These are phyloP conservation scores for Hanseniaspora singularis DNA, from an alignment of 805 yeast genomes.

Conservation along the genomic window DNA sequence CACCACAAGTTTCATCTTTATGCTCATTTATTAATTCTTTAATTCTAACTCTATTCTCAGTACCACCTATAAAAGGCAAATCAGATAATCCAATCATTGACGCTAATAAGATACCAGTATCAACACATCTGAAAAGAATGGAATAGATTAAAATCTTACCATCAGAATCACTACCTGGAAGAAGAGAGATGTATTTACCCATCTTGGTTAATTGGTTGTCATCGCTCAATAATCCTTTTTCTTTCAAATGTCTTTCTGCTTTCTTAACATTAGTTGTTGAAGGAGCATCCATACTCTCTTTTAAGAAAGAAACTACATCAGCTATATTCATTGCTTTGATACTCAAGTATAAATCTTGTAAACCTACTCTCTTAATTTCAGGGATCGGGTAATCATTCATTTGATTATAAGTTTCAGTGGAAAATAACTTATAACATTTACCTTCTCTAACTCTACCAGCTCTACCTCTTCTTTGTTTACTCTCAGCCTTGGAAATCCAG, in stretches of 20 bases:
- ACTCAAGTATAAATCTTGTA: constrained; percentile 69
- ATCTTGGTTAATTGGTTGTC: constrained; percentile 50
- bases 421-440: constrained; percentile 65
- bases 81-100: constrained; percentile 61
- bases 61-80: constrained; percentile 50
- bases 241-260: constrained; percentile 39
- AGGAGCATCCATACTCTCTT: constrained; percentile 76
- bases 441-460: constrained; percentile 93
- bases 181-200: constrained; percentile 64
- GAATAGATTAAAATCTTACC: constrained; percentile 75
- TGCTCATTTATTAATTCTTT: constrained; percentile 32
- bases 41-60: constrained; percentile 53
- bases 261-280: constrained; percentile 30
- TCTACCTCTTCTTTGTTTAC: constrained; percentile 86
- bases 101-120: constrained; percentile 66
- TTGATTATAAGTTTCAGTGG: constrained; percentile 43
- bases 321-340: constrained; percentile 82
- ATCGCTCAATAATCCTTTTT: constrained; percentile 58
- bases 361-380: constrained; percentile 71
- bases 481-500: constrained; percentile 87
- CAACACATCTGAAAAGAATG: constrained; percentile 71
- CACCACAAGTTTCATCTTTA: constrained; percentile 51
- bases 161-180: constrained; percentile 76
- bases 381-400: constrained; percentile 75
- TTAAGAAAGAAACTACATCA: constrained; percentile 57